Evolutionary conservation across 2,329 filamentous ascomycete genomes (phyloP).

Genomic region (Conoideocrella luteorostrata): DNA sequence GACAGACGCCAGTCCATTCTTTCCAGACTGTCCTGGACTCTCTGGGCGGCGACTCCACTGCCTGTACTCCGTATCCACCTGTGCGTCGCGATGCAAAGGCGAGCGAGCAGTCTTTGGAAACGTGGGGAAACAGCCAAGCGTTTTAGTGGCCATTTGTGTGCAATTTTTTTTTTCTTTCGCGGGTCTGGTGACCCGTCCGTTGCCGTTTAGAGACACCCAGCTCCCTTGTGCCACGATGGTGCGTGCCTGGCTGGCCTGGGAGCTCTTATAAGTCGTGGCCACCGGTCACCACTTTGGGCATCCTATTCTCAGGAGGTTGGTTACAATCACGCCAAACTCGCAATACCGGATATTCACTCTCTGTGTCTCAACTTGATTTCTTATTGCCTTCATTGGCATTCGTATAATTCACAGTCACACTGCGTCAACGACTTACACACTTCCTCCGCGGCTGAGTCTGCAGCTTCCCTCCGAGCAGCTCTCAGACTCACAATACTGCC

Average conservation of each 20-base stretch:
- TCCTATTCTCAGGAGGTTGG: too few species aligned
- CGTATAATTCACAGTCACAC: not conserved
- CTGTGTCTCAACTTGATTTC: too few species aligned
- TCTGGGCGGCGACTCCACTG: not conserved
- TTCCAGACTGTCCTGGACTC: too few species aligned
- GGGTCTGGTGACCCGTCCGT: conserved; percentile 7
- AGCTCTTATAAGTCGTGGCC: conserved; percentile 1
- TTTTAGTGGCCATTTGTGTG: conserved; percentile 1
- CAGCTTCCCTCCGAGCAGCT: too few species aligned
- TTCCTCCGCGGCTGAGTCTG: too few species aligned
- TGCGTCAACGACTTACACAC: not conserved
- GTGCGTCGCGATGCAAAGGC: not conserved
- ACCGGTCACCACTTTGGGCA: not conserved
- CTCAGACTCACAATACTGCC: too few species aligned
- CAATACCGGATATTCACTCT: too few species aligned
- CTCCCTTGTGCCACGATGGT: not conserved
- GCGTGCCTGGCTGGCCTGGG: not conserved
- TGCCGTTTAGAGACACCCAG: not conserved
- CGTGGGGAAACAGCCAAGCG: conserved; percentile 4
- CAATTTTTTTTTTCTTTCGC: not conserved
- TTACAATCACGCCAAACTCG: too few species aligned
- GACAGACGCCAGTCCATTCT: not conserved
- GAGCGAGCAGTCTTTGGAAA: conserved; percentile 2
- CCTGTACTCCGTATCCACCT: not conserved
- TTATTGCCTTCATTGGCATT: not conserved